Evolutionary conservation across 192 early-diverging fungal species (phyloP).

Genomic region (Backusella australiensis): DNA sequence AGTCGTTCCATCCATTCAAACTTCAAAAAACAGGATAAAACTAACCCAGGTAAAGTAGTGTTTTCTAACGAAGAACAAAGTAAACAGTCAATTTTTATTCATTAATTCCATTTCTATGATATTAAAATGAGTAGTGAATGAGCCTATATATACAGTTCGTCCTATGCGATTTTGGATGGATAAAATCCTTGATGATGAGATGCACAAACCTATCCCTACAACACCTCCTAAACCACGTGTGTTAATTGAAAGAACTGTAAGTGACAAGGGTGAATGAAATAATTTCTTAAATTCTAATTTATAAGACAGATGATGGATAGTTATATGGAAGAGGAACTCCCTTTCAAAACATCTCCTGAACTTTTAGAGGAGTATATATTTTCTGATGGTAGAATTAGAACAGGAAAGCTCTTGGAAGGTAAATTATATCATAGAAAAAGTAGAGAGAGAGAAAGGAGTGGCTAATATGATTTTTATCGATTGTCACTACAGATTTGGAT

Average conservation of each 20-base stretch:
- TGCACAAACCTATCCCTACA: slow-evolving; percentile 4
- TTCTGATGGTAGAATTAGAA: slow-evolving; percentile 67
- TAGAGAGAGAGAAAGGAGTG: neutral
- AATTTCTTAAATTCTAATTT: neutral
- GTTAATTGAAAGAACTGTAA: slow-evolving; percentile 27
- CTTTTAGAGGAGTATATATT: slow-evolving; percentile 83
- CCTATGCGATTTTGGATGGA: slow-evolving; percentile 46
- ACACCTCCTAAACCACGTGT: slow-evolving; percentile 3
- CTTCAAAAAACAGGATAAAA: neutral
- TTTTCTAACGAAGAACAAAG: neutral
- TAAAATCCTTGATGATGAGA: slow-evolving; percentile 29
- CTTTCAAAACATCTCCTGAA: slow-evolving; percentile 70
- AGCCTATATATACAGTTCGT: slow-evolving; percentile 28
- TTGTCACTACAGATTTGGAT: slow-evolving; percentile 54
- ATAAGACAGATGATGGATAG: slow-evolving; percentile 55
- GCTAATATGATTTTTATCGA: neutral
- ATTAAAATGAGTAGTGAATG: neutral
- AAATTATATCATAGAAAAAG: neutral
- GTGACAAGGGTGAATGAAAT: neutral
- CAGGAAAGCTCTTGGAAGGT: slow-evolving; percentile 84
- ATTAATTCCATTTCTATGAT: neutral
- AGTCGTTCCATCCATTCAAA: neutral
- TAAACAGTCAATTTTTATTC: neutral
- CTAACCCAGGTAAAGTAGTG: neutral
- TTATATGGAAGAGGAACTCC: slow-evolving; percentile 75